These are phyloP conservation scores for Friedmanniomyces endolithicus DNA, from an alignment of 495 filamentous ascomycete species.

Conservation along the genomic window DNA sequence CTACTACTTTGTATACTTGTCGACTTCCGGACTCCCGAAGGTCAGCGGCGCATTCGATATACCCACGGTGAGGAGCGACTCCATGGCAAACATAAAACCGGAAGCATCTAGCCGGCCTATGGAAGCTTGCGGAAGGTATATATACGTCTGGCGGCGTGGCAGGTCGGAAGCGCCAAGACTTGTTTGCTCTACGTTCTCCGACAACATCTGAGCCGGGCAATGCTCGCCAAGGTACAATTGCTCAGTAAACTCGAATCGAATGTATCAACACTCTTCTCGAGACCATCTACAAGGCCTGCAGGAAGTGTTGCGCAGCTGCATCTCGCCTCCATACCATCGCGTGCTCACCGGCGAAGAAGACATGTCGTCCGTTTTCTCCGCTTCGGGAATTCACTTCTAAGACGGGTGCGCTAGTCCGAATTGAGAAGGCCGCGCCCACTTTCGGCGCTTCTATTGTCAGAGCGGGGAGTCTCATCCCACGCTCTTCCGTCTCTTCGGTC, in stretches of 20 bases:
- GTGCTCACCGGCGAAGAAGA: background rate
- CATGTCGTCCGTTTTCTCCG: slow-evolving; percentile 2
- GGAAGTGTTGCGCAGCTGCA: background rate
- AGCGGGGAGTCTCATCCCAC: background rate
- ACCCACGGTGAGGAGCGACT: no score
- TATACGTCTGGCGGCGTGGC: no score
- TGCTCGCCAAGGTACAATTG: background rate
- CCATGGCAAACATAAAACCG: no score
- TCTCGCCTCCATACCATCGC: background rate
- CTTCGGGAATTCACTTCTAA: background rate
- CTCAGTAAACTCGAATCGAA: background rate
- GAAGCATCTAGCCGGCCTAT: no score
- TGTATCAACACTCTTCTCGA: background rate
- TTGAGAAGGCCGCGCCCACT: background rate
- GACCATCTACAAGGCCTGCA: background rate
- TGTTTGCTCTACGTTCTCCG: no score
- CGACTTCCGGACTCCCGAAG: no score
- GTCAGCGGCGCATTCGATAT: no score
- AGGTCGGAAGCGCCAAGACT: no score
- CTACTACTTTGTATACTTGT: no score
- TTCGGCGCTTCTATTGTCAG: background rate
- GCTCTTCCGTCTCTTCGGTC: background rate
- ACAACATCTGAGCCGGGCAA: no score
- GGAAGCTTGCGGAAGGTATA: no score
- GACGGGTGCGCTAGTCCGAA: background rate